Evolutionary conservation across 164 flowering plant species (phyloP), one percentile per base, ranked within the genome.

Genomic region (Magnolia kwangsiensis): DNA sequence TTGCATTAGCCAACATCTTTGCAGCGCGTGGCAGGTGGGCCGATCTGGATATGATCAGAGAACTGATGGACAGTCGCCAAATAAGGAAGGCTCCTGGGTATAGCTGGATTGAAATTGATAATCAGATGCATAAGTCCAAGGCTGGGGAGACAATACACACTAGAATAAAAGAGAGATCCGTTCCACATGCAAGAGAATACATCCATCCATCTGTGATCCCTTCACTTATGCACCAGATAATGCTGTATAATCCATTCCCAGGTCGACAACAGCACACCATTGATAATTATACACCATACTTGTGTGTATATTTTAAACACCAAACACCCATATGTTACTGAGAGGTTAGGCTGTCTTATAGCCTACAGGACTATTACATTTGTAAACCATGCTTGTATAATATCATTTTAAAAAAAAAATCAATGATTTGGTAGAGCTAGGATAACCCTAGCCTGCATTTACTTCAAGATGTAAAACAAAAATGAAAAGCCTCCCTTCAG

Each of bases 1-100:
- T 90, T 63, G 84, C 88, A 29, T 67, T 89, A 50, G 85, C 88
- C 6, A 90, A 72, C 45, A 72, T 72, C 8, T 59, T 24, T 2
- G 61, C 74, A 4, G 45, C 63, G 1, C n/a, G 7, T n/a, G 31
- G 65, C 19, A 7, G 74, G 18, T 72, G 24, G 63, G 14, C 8
- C 5, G 74, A 55, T 8, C 31, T 31, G 5, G 7, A 11, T 16
- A 24, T 4, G 18, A 51, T 72, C 64, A 51, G 74, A 21, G 63
- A 51, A 55, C 7, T 72, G 74, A 72, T 58, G 74, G 63, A 72
- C 20, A 6, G 55, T 72, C 18, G 50, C 20, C 31, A 49, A n/a
- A 55, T 77, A 31, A 70, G 69, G 29, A 77, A 71, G 50, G 31
- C 65, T 13, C 78, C 78, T 24, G 80, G 82, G n/a, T 72, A 73